Evolutionary conservation across 140 eudicot genomes (phyloP).

Genomic region (Stevia rebaudiana): DNA sequence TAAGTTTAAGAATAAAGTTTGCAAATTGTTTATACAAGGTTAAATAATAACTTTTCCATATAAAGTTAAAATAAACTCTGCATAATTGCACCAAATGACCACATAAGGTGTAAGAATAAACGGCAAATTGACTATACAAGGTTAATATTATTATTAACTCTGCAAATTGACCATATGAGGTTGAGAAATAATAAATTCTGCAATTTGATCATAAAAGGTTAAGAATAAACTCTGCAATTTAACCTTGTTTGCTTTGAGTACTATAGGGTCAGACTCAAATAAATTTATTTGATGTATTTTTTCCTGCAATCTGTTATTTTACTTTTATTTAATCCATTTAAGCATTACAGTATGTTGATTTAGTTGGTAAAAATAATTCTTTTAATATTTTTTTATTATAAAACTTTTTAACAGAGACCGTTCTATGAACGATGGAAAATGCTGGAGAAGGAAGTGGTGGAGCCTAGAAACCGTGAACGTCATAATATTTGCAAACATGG

Average conservation of each 20-base stretch:
- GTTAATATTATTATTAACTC: not conserved
- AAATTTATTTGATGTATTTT: too few relatives aligned
- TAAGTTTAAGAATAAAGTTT: too few relatives aligned
- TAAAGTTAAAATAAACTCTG: not conserved
- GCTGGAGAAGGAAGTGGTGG: constrained; percentile 96
- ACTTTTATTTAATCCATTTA: constrained; percentile 6
- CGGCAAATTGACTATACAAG: not conserved
- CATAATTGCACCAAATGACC: not conserved
- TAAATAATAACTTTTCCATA: not conserved
- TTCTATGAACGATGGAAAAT: constrained; percentile 93
- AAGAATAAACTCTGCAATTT: not conserved
- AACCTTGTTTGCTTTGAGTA: not conserved
- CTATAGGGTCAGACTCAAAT: too few relatives aligned
- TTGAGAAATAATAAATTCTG: not conserved
- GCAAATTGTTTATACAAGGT: too few relatives aligned
- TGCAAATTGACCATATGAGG: not conserved
- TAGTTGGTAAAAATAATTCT: not conserved
- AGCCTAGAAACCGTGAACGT: constrained; percentile 82
- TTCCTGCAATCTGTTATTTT: not conserved
- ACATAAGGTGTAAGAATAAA: not conserved
- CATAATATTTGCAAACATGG: constrained; percentile 39
- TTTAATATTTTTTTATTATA: not conserved
- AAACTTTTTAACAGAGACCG: constrained; percentile 62
- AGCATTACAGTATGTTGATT: constrained; percentile 1
- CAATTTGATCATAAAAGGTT: not conserved